A percentile compares a stretch with the other conserved stretches of the same genome.
phyloP scores from a whole-genome alignment of 1,284 basidiomycete species.

The Cryptococcus hybrid region DNA sequence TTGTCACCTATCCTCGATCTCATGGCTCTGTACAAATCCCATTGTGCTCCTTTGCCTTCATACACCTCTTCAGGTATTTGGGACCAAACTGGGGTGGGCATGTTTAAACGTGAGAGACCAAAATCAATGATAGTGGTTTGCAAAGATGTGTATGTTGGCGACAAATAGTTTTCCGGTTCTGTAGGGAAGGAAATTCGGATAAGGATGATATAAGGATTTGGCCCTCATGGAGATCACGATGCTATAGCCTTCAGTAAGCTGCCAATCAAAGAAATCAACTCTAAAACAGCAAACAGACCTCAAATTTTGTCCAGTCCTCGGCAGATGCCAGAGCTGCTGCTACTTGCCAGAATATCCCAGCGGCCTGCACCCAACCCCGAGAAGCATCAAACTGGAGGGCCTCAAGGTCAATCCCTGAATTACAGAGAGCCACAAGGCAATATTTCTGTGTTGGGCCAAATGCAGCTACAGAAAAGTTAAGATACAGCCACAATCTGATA shows the following conservation, averaged over 20 bases:
- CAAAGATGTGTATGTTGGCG: slow-evolving; percentile 57
- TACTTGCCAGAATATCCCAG: slow-evolving; percentile 88
- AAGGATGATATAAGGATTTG: slow-evolving; percentile 75
- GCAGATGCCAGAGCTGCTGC: slow-evolving; percentile 70
- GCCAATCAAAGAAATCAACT: not conserved
- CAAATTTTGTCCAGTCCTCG: slow-evolving; percentile 75
- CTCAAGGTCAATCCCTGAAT: slow-evolving; percentile 88
- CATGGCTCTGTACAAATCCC: slow-evolving; percentile 93
- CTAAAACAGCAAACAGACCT: slow-evolving; percentile 58
- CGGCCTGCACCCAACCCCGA: slow-evolving; percentile 78
- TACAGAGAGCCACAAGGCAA: slow-evolving; percentile 80
- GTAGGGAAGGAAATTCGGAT: slow-evolving; percentile 2
- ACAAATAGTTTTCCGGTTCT: slow-evolving; percentile 22
- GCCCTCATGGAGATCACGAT: slow-evolving; percentile 97
- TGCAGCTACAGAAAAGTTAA: slow-evolving; percentile 61
- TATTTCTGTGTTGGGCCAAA: slow-evolving; percentile 66
- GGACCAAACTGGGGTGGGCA: slow-evolving; percentile 21
- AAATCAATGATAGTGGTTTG: slow-evolving; percentile 88
- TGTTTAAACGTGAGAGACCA: slow-evolving; percentile 78
- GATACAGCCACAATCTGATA: not conserved
- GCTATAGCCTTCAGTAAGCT: slow-evolving; percentile 55
- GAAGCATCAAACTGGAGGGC: slow-evolving; percentile 62
- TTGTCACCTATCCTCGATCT: slow-evolving; percentile 56
- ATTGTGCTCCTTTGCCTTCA: slow-evolving; percentile 84
- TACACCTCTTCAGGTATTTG: slow-evolving; percentile 73